Evolutionary conservation across 2,329 filamentous ascomycete genomes (phyloP), one percentile per base, ranked within the genome.

Genomic region (Zymoseptoria crescenta): DNA sequence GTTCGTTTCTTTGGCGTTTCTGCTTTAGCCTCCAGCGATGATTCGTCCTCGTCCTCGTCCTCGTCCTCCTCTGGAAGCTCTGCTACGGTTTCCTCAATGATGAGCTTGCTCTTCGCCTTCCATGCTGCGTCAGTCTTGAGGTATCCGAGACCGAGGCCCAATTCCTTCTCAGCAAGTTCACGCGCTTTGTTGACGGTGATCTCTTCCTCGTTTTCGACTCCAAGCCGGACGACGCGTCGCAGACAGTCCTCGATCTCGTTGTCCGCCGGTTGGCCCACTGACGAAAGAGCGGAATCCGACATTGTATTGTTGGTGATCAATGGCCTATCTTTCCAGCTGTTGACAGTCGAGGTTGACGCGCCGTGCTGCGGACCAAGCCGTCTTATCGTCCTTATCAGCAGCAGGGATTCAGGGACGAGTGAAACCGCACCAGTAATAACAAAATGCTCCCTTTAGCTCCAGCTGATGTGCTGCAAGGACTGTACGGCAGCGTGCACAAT

Each of bases 171-270:
- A 3, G 78, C 79, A 24, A 76, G 76, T 29, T 74, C 67, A 54
- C 84, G 80, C 55, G 85, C 79, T 57, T 76, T 76, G 62, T 83
- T 85, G 56, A 85, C 75, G 0, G 83, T 85, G 61, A 85, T 70
- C 5, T 83, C 78, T 30, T 72, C 69, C 20, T 81, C 72, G 57
- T 67, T 64, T 56, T 74, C 74, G 67, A 77, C 69, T 10, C 76
- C 68, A 2, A 71, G 65, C 52, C 73, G 68, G 45, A 80, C 77
- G 28, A 74, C 70, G 59, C 75, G 67, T 58, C 72, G 73, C 10
- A 81, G 68, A 27, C 72, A 73, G 54, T 68, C 62, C 50, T 76
- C 70, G 56, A 81, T 73, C 8, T 65, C 62, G 4, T 64, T 65
- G 55, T 77, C 72, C 10, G 74, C 69, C 8, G 73, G 76, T 13